Conservation (phyloP, 139 green algal genomes). For the Haematococcus lacustris region DNA sequence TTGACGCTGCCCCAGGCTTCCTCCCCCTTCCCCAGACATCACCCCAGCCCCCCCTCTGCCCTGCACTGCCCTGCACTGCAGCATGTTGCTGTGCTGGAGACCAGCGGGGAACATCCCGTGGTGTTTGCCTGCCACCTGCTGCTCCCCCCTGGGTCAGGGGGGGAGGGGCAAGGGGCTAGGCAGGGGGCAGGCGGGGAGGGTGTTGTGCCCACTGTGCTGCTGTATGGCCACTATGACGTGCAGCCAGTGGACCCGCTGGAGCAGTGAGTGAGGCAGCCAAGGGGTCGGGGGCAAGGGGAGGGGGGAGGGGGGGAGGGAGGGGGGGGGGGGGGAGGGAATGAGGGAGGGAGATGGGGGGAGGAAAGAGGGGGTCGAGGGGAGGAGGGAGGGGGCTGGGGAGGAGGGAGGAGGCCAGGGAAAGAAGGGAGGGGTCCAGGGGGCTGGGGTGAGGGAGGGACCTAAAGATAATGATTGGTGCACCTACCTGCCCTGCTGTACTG, state of each 20-base stretch:
- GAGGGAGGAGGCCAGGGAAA: neutral
- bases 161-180: too few species aligned
- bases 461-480: neutral
- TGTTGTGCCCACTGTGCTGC: constrained; percentile 46
- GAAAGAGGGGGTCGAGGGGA: neutral
- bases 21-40: too few species aligned
- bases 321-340: neutral
- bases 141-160: too few species aligned
- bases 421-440: neutral
- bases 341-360: too few species aligned
- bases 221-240: constrained; percentile 80
- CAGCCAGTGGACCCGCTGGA: constrained; percentile 54
- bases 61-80: too few species aligned
- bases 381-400: neutral
- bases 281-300: neutral
- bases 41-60: too few species aligned
- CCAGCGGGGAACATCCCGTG: too few species aligned
- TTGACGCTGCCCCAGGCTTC: too few species aligned
- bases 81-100: too few species aligned
- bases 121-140: too few species aligned
- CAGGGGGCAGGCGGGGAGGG: constrained; percentile 19
- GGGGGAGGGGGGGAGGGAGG: neutral
- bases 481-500: too few species aligned
- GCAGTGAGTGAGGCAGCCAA: constrained; percentile 19
- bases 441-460: neutral